Evolutionary conservation across 2,329 filamentous ascomycete species (phyloP).

Genomic region (Microcera coccophila): DNA sequence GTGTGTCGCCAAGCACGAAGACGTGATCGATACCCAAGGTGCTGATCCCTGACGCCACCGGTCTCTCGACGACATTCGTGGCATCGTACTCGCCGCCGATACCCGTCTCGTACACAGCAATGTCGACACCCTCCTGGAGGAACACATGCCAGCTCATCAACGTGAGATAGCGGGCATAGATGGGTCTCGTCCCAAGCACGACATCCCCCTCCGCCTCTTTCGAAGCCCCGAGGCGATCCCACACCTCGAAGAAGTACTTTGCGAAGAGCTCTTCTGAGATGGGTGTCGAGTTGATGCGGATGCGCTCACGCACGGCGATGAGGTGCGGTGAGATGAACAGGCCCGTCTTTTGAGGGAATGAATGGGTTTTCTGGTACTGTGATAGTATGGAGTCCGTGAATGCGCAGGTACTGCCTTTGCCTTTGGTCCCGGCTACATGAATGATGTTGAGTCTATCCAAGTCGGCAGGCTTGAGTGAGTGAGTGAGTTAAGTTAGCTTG

Average conservation of each 20-base stretch:
- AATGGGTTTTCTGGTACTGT: slow-evolving; percentile 39
- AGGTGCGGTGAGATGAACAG: slow-evolving; percentile 69
- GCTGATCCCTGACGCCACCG: slow-evolving; percentile 58
- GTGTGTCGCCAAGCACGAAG: slow-evolving; percentile 56
- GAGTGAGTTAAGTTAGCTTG: slow-evolving; percentile 1
- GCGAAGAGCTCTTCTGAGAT: slow-evolving; percentile 58
- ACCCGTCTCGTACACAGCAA: slow-evolving; percentile 63
- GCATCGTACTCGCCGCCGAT: slow-evolving; percentile 66
- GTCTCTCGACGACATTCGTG: slow-evolving; percentile 60
- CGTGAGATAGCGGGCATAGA: slow-evolving; percentile 60
- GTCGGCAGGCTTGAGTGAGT: slow-evolving; percentile 37
- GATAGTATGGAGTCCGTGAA: slow-evolving; percentile 61
- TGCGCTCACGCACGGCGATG: slow-evolving; percentile 63
- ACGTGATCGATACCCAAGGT: slow-evolving; percentile 69
- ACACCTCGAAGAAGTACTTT: slow-evolving; percentile 65
- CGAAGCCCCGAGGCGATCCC: slow-evolving; percentile 50
- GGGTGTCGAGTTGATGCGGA: slow-evolving; percentile 57
- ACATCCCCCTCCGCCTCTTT: slow-evolving; percentile 28
- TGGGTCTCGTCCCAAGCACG: slow-evolving; percentile 43
- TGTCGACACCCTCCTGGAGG: slow-evolving; percentile 57
- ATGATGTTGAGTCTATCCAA: slow-evolving; percentile 61
- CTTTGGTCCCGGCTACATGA: slow-evolving; percentile 72
- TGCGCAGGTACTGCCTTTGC: slow-evolving; percentile 70
- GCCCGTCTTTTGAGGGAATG: slow-evolving; percentile 47
- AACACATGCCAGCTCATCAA: slow-evolving; percentile 67